Conservation (phyloP, 192 early-diverging fungal genomes). For the Backusella parvicylindrica region DNA sequence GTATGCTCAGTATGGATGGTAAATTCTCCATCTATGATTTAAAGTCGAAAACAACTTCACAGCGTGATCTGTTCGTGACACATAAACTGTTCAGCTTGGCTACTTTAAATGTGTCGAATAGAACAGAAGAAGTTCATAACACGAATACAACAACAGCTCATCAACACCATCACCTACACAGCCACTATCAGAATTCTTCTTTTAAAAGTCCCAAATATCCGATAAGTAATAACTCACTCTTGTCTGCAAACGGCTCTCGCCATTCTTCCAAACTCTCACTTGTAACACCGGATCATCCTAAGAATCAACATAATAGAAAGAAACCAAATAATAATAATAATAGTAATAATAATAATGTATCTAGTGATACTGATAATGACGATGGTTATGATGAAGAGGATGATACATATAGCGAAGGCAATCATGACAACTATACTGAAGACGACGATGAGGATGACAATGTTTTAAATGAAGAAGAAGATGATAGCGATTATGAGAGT, state of each 20-base stretch:
- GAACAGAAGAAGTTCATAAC: background rate
- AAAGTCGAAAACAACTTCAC: slow-evolving; percentile 34
- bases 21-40: slow-evolving; percentile 51
- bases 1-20: slow-evolving; percentile 58
- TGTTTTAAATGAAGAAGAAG: slow-evolving; percentile 7
- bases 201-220: background rate
- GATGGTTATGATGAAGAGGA: background rate
- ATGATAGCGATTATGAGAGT: slow-evolving; percentile 14
- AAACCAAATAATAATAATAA: background rate
- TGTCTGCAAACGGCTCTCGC: background rate
- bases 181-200: background rate
- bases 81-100: slow-evolving; percentile 56
- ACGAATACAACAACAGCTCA: background rate
- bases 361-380: background rate
- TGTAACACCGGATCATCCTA: background rate
- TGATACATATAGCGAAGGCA: background rate
- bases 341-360: background rate
- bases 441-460: background rate
- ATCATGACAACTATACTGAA: background rate
- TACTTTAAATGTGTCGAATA: slow-evolving; percentile 38
- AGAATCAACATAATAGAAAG: background rate
- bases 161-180: background rate
- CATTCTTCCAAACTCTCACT: slow-evolving; percentile 4
- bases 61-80: slow-evolving; percentile 48
- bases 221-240: background rate